Evolutionary conservation across 495 filamentous ascomycete genomes (phyloP).

Genomic region (Evansstolkia leycettana): DNA sequence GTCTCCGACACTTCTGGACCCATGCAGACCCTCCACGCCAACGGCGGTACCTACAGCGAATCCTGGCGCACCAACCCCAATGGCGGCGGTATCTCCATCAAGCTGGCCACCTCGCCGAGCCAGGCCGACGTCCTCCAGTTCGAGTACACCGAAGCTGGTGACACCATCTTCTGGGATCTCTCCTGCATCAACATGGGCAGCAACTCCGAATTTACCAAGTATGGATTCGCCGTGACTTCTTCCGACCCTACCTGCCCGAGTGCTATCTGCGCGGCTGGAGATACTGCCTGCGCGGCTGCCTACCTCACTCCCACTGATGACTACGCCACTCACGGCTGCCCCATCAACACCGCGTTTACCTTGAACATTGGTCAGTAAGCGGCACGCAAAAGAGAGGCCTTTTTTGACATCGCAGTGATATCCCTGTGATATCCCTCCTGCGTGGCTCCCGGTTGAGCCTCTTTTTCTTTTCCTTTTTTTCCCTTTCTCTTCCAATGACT

Average conservation of each 20-base stretch:
- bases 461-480: neutral
- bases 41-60: slow-evolving; percentile 23
- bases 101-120: slow-evolving; percentile 24
- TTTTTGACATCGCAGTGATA: neutral
- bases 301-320: slow-evolving; percentile 31
- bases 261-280: slow-evolving; percentile 27
- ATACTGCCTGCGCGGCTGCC: slow-evolving; percentile 24
- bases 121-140: slow-evolving; percentile 33
- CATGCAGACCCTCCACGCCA: slow-evolving; percentile 27
- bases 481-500: no score
- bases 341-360: slow-evolving; percentile 26
- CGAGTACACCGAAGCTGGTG: slow-evolving; percentile 29
- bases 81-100: slow-evolving; percentile 35
- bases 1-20: slow-evolving; percentile 20
- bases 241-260: slow-evolving; percentile 18
- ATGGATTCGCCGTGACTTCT: slow-evolving; percentile 28
- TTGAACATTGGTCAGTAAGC: slow-evolving; percentile 24
- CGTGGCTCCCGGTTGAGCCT: neutral
- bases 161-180: slow-evolving; percentile 34
- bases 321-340: slow-evolving; percentile 35
- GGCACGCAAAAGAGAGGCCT: no score
- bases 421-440: neutral
- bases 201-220: slow-evolving; percentile 26
- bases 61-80: slow-evolving; percentile 26
- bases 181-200: slow-evolving; percentile 29